Evolutionary conservation across 1,284 basidiomycete species (phyloP), one percentile per base, ranked within the genome.

Genomic region (Leccinum pseudoinsigne): DNA sequence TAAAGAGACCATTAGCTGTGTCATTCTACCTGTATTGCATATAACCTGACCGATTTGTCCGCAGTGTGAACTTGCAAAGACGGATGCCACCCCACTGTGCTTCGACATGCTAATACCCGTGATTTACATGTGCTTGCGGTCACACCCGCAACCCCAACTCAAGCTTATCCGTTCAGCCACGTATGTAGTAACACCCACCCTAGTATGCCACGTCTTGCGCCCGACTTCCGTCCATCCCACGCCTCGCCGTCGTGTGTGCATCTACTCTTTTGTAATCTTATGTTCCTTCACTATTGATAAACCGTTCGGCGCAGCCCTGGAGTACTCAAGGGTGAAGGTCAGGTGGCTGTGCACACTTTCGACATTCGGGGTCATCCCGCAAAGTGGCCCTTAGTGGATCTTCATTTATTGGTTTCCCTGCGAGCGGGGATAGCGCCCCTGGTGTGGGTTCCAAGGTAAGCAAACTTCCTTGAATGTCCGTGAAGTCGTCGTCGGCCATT

Each of bases 41-140:
- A 50, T 38, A 11, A 18, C 73, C 80, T 61, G 50, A 86, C 89
- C 88, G 68, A 92, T 81, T 70, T 85, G 79, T 63, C 89, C 80
- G 67, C 82, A 84, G 51, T 81, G 75, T 16, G 86, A 73, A n/a
- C 75, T 76, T 62, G 82, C 75, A 68, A 90, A 87, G 64, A 88
- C 81, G 1, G 86, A 28, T 58, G 88, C 80, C 38, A 86, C 81
- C 47, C 84, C 86, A 54, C 85, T 88, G 67, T 60, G 58, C 64
- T 63, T 55, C 63, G 65, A 28, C 58, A 45, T 36, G 50, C 55
- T 53, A 47, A 47, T 53, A 8, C 45, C 11, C 45, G 45, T n/a
- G n/a, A n/a, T 23, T 50, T 14, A 21, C 47, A 21, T 50, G 18
- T 50, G 47, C 45, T 47, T 47, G 45, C 45, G 4, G 45, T 18